phyloP scores from a whole-genome alignment of 352 stramenopile species.

The Phytophthora agathidicida region DNA sequence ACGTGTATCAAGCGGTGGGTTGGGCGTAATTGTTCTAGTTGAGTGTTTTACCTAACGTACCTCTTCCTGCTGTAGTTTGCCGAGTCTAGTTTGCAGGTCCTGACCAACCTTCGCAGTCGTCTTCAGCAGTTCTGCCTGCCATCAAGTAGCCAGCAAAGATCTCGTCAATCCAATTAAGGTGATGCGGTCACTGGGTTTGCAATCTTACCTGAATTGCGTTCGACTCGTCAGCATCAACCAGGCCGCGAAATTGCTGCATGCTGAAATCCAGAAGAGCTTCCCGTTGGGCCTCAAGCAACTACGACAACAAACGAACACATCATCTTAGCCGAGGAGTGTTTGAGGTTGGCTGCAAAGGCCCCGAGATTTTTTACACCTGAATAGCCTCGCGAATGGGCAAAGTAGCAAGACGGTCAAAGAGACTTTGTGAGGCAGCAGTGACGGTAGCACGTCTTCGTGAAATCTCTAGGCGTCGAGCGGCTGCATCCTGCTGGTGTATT shows the following conservation, averaged over 20 bases:
- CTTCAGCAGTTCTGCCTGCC: constrained; percentile 27
- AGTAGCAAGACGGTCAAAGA: constrained; percentile 51
- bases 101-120: constrained; percentile 25
- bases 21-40: not conserved
- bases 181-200: too few relatives aligned
- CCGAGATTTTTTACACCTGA: constrained; percentile 19
- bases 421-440: constrained; percentile 37
- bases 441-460: constrained; percentile 33
- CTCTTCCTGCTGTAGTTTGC: constrained; percentile 27
- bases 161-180: too few relatives aligned
- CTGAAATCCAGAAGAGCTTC: constrained; percentile 35
- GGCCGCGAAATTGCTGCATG: constrained; percentile 29
- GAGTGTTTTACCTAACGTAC: constrained; percentile 1
- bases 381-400: constrained; percentile 41
- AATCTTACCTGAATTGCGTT: constrained; percentile 34
- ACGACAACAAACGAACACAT: not conserved
- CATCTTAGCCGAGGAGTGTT: too few relatives aligned
- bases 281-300: constrained; percentile 39
- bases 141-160: constrained; percentile 6
- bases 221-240: constrained; percentile 17
- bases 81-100: constrained; percentile 26
- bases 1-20: not conserved
- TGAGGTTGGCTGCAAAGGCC: not conserved
- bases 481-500: constrained; percentile 1
- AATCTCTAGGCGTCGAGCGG: constrained; percentile 32